These are phyloP conservation scores for Puccinia novopanici DNA, from an alignment of 1,284 basidiomycete species.

Conservation along the genomic window DNA sequence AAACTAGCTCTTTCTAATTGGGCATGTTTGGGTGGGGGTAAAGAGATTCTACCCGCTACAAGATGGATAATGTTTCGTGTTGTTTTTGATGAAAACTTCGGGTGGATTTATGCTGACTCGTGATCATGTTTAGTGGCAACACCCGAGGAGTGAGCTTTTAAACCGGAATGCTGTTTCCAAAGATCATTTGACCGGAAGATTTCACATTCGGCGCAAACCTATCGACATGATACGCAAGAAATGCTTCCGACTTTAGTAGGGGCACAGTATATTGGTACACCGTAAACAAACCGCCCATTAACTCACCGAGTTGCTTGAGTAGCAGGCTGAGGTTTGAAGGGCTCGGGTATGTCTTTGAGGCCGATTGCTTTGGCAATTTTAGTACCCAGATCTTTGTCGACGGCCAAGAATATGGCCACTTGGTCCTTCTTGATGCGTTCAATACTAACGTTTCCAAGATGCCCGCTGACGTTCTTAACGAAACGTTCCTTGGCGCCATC, in stretches of 20 bases:
- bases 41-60: background rate
- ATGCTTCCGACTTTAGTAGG: background rate
- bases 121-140: too few species aligned
- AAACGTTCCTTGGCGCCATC: conserved; percentile 71
- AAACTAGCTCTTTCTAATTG: too few species aligned
- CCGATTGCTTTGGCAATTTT: conserved; percentile 74
- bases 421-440: conserved; percentile 57
- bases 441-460: conserved; percentile 68
- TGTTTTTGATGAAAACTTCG: background rate
- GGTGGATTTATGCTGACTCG: too few species aligned
- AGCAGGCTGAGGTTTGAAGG: conserved; percentile 69
- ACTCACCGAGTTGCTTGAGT: conserved; percentile 46
- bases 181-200: conserved; percentile 30
- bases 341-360: conserved; percentile 64
- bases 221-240: background rate
- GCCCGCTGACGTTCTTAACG: conserved; percentile 74
- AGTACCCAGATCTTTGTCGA: conserved; percentile 72
- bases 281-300: background rate
- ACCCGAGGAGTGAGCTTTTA: background rate
- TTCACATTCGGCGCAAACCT: conserved; percentile 47
- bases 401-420: conserved; percentile 76
- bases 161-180: conserved; percentile 33
- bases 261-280: background rate
- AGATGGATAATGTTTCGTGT: background rate
- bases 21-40: too few species aligned